Evolutionary conservation across 2,329 filamentous ascomycete genomes (phyloP), one percentile per base, ranked within the genome.

Genomic region (Penicillium sp.): DNA sequence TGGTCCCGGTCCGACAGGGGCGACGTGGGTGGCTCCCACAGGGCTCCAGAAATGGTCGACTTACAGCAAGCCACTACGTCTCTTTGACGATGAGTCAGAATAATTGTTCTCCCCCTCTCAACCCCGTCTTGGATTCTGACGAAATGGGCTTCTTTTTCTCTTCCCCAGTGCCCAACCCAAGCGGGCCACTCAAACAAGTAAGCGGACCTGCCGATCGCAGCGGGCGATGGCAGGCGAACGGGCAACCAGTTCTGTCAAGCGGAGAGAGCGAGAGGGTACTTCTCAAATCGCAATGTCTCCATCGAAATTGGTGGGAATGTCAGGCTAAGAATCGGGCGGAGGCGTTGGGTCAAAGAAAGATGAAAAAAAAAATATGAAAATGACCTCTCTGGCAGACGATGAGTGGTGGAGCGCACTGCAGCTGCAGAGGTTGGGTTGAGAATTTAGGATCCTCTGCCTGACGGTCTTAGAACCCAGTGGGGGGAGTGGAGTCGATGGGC

Each of bases 251-350:
- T 61, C 59, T 67, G 67, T 70, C 68, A 70, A 62, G 61, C 56
- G 56, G 63, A 67, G 55, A 59, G 59, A 60, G 61, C 57, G 51
- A 61, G 57, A 58, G 62, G 53, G 58, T 59, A 62, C 58, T 62
- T 61, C 61, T 61, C 61, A 61, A 63, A 59, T 61, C 63, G 67
- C 67, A 66, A 56, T 58, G 61, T 68, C 68, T 71, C 68, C 68
- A 71, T 71, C 68, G 67, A 70, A 69, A 60, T 55, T 47, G 46
- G 53, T 53, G 50, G 51, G 56, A 30, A 58, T 50, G 52, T 63
- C 53, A 51, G 63, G 58, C 57, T 42, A 48, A 52, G 53, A 53
- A 48, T 60, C 50, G 60, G 56, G 60, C 56, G 59, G 49, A 43
- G 53, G 56, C 38, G 58, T 53, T 51, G 42, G 44, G 53, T 57